These are phyloP conservation scores for Stylonectria norvegica DNA, from an alignment of 2,329 filamentous ascomycete genomes.

Conservation along the genomic window DNA sequence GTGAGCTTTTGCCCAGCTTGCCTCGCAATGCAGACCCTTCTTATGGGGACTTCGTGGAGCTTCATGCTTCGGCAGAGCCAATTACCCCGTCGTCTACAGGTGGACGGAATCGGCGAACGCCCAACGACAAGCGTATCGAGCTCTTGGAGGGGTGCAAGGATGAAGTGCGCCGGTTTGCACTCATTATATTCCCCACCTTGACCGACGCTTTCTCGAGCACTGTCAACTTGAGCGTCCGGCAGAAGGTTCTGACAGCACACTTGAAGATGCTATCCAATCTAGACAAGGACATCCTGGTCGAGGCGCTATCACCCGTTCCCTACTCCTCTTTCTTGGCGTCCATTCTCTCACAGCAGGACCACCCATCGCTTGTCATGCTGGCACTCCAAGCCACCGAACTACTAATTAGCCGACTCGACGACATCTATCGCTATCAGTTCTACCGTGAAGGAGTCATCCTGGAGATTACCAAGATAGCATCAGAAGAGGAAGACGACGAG, in stretches of 20 bases:
- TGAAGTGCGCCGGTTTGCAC: constrained; percentile 85
- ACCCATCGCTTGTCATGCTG: constrained; percentile 78
- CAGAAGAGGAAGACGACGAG: constrained; percentile 36
- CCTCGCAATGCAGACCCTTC: constrained; percentile 51
- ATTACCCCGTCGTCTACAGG: constrained; percentile 36
- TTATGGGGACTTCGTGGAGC: constrained; percentile 44
- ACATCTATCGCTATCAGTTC: constrained; percentile 92
- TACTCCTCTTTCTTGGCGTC: constrained; percentile 95
- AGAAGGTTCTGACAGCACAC: constrained; percentile 94
- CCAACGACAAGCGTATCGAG: constrained; percentile 78
- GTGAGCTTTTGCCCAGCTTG: constrained; percentile 81
- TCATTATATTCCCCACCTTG: constrained; percentile 89
- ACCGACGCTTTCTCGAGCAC: constrained; percentile 98
- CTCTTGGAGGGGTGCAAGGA: constrained; percentile 77
- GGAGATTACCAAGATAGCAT: constrained; percentile 80
- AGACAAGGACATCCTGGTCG: constrained; percentile 78
- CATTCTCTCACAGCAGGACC: constrained; percentile 93
- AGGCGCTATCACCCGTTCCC: constrained; percentile 80
- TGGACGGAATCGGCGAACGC: constrained; percentile 39
- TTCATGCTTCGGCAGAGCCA: constrained; percentile 38
- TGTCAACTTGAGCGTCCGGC: constrained; percentile 88
- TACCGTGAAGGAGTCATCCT: constrained; percentile 94
- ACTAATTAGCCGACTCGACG: constrained; percentile 75
- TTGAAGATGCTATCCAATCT: constrained; percentile 96
- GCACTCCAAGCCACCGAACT: constrained; percentile 88